Base-by-base conservation (phyloP, 768 basidiomycete species). In the Dioszegia crocea region DNA sequence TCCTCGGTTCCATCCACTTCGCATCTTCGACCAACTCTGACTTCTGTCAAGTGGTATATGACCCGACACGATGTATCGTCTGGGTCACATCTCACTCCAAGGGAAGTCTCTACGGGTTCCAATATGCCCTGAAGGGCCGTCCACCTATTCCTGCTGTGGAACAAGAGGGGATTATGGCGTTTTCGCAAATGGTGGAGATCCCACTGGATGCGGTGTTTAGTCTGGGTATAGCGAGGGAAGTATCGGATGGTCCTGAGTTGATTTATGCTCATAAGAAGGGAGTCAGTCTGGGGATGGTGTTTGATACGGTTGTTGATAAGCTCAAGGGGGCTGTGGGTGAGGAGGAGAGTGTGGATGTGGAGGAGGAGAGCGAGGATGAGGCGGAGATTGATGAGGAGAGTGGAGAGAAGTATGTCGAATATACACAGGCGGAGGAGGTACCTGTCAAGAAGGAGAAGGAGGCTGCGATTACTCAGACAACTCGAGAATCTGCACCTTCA, bases 1-100 rank as follows among this genome's bases (percentile, higher is more conserved):
- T 68, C 16, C 52, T 73, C 14, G 60, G 69, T 8, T 61, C 65
- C 10, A 68, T 73, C 60, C 40, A 55, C 10, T 67, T 71, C 39
- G 27, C 24, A 5, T 26, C 59, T 8, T 62, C 65, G n/a, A 17
- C 26, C 53, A 12, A 59, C 62, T 30, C 52, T 48, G 46, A 68
- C 41, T 68, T 66, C 52, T 26, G 62, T 6, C 64, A 68, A 12
- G 63, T 61, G 4, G 49, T 64, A 1, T 73, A 73, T 48, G 71
- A 73, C 46, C 8, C 60, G 4, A 27, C 31, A 23, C 53, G 56
- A 14, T 26, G 21, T 16, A 56, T 65, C 2, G 56, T 73, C 12
- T 73, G 65, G 65, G 33, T 68, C 36, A 60, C 69, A 1, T 58
- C 64, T 1, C 60, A 57, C 38, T 33, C 61, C 39, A 56, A 67